Base-by-base conservation (phyloP, 169 alveolate genomes). In the Cryptosporidium parvum region DNA sequence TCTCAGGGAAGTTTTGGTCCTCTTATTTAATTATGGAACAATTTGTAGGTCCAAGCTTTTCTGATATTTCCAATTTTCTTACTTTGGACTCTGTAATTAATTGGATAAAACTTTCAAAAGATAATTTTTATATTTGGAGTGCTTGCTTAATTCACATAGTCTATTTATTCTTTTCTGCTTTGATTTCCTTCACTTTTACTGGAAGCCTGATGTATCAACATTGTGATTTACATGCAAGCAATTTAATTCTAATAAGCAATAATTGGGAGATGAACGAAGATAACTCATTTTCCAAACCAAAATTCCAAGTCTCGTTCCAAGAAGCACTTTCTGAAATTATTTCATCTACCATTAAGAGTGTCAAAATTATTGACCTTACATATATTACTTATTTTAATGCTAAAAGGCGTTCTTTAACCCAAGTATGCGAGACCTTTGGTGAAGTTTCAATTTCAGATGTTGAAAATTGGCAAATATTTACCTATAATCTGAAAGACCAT, bases 141-240 rank as follows among this genome's bases (percentile, higher is more conserved):
- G 52, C 42, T 18, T 23, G 69, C n/a, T 16, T 80, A 16, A 42
- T 80, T n/a, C 69, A 65, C n/a, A 6, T 62, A 2, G 12, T 26
- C 7, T 80, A 62, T 31, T 33, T 80, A 39, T 65, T 62, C 51
- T 80, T 80, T 42, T 45, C 72, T 31, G 42, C 89, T 2, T 8
- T 80, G 14, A n/a, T 80, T 21, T 39, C 75, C 31, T 80, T 80
- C 33, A 62, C 89, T 6, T 80, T 80, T 26, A 42, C 89, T 2
- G 75, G 89, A 44, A 80, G 52, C 16, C 18, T 80, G n/a, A 23
- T 80, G 3, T 80, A 80, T 29, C 89, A 80, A 26, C 89, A 80
- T 44, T 80, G 89, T 42, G 89, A 80, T 39, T 31, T 80, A 14
- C 75, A 80, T 59, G 75, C 75, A 6, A 61, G 14, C 31, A 80